A percentile compares a stretch with the other conserved stretches of the same genome.
Conservation (phyloP, 148 eudicot species). For the Nepenthes gracilis region DNA sequence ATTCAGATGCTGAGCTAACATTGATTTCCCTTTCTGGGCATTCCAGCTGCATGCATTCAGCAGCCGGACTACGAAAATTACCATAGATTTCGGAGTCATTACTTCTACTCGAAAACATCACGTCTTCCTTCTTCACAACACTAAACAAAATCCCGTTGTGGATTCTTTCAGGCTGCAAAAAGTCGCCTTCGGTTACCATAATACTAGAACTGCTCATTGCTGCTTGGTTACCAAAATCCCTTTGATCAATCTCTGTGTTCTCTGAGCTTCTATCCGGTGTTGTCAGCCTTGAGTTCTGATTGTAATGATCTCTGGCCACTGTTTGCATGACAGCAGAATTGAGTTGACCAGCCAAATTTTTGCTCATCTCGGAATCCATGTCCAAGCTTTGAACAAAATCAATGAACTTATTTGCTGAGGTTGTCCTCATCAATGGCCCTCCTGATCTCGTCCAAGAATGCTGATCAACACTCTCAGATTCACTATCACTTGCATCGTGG, state of each 20-base stretch:
- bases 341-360: slow-evolving; percentile 16
- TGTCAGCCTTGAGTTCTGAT: not conserved
- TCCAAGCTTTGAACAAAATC: slow-evolving; percentile 74
- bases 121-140: slow-evolving; percentile 33
- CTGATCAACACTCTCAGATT: slow-evolving; percentile 49
- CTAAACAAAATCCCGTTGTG: slow-evolving; percentile 69
- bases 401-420: slow-evolving; percentile 59
- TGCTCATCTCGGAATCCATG: slow-evolving; percentile 25
- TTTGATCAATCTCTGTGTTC: slow-evolving; percentile 29
- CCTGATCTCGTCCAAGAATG: slow-evolving; percentile 87
- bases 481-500: slow-evolving; percentile 79
- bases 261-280: slow-evolving; percentile 50
- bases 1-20: slow-evolving; percentile 60
- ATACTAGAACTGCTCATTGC: slow-evolving; percentile 34
- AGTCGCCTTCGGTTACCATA: slow-evolving; percentile 63
- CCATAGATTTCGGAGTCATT: slow-evolving; percentile 12
- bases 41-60: slow-evolving; percentile 67
- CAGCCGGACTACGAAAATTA: slow-evolving; percentile 24
- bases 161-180: slow-evolving; percentile 68
- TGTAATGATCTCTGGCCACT: slow-evolving; percentile 20
- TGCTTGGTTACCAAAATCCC: slow-evolving; percentile 24
- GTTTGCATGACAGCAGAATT: slow-evolving; percentile 26
- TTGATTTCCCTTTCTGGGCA: slow-evolving; percentile 51
- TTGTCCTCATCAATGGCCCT: slow-evolving; percentile 94
- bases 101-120: too few relatives aligned